These are phyloP conservation scores for Skeletonema potamos DNA, from an alignment of 108 stramenopile genomes.

Conservation along the genomic window DNA sequence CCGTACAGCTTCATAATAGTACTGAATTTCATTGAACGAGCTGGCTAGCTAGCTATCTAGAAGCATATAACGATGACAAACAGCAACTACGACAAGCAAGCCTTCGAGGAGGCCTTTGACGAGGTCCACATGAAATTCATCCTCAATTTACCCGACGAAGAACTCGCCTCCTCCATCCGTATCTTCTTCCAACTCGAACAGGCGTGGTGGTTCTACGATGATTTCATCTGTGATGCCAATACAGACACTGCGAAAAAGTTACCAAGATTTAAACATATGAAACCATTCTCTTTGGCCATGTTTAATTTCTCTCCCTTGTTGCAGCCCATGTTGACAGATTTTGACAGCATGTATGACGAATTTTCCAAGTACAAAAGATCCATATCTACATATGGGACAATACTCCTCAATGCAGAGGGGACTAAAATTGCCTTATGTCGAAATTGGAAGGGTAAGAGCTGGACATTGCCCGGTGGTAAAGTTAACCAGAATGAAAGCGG, in stretches of 20 bases:
- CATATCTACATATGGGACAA: slow-evolving; percentile 85
- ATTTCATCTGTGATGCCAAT: slow-evolving; percentile 70
- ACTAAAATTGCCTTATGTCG: slow-evolving; percentile 66
- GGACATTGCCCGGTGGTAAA: slow-evolving; percentile 87
- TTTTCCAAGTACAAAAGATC: slow-evolving; percentile 74
- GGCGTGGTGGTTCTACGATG: slow-evolving; percentile 93
- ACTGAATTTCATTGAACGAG: no score
- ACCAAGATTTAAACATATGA: slow-evolving; percentile 57
- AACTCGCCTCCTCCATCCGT: slow-evolving; percentile 69
- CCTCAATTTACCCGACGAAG: slow-evolving; percentile 77
- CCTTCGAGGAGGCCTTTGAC: slow-evolving; percentile 76
- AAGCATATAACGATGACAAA: neutral
- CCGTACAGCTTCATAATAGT: no score
- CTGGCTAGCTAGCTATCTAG: no score
- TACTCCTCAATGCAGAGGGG: slow-evolving; percentile 59
- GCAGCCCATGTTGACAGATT: slow-evolving; percentile 39
- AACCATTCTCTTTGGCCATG: slow-evolving; percentile 69
- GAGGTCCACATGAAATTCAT: slow-evolving; percentile 90
- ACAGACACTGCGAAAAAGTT: neutral
- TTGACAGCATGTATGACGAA: slow-evolving; percentile 71
- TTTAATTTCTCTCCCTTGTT: slow-evolving; percentile 72
- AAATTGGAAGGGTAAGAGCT: slow-evolving; percentile 64
- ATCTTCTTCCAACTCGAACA: slow-evolving; percentile 93
- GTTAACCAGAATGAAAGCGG: slow-evolving; percentile 85
- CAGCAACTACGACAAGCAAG: slow-evolving; percentile 11